These are phyloP conservation scores for Candida vartiovaarae DNA, from an alignment of 805 yeast genomes.

Conservation along the genomic window DNA sequence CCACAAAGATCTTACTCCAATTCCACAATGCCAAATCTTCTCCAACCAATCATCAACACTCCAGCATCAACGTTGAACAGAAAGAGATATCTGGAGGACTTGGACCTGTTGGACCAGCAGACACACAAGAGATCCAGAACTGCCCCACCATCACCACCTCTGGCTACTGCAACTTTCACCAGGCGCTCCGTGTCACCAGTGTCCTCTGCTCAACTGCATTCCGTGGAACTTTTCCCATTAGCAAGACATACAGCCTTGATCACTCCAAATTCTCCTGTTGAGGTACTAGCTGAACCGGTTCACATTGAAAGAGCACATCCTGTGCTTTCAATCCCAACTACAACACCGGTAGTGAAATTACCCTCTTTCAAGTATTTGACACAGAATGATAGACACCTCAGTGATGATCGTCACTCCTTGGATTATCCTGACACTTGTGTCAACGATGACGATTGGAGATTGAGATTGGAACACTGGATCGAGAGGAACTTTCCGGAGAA, in stretches of 20 bases:
- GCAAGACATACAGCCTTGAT: background rate
- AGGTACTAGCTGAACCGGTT: constrained; percentile 9
- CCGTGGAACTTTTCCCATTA: constrained; percentile 6
- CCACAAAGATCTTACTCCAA: constrained; percentile 5
- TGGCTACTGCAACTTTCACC: constrained; percentile 3
- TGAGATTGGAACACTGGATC: constrained; percentile 32
- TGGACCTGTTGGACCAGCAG: constrained; percentile 9
- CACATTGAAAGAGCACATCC: constrained; percentile 23
- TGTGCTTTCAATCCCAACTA: constrained; percentile 2
- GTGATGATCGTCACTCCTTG: constrained; percentile 13
- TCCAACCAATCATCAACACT: constrained; percentile 6
- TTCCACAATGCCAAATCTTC: constrained; percentile 8
- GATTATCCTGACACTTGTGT: constrained; percentile 28
- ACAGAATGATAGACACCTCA: constrained; percentile 12
- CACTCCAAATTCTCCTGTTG: constrained; percentile 9
- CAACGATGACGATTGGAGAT: constrained; percentile 39
- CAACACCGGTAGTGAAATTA: background rate
- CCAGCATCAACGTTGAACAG: constrained; percentile 10
- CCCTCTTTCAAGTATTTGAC: constrained; percentile 15
- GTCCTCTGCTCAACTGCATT: constrained; percentile 4
- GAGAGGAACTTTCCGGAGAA: constrained; percentile 34
- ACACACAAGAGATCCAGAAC: constrained; percentile 33
- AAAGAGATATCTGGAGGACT: constrained; percentile 21
- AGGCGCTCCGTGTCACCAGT: constrained; percentile 22
- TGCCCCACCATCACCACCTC: constrained; percentile 40